Evolutionary conservation across 306 rosid genomes (phyloP), one percentile per base, ranked within the genome.

Genomic region (Cicer judaicum): DNA sequence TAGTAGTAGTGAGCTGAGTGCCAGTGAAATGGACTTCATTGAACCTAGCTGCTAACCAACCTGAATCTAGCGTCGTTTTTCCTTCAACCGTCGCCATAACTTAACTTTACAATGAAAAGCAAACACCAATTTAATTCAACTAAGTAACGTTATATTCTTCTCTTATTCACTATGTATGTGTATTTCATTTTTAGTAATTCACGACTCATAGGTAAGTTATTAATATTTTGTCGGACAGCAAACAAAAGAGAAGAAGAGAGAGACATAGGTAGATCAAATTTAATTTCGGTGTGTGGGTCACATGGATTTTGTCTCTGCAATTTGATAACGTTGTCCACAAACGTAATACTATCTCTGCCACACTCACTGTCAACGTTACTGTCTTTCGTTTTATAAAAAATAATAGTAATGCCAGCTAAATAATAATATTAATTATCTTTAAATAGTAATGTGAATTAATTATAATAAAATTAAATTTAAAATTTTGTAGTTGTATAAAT

Each of bases 41-140:
- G 43, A 85, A 89, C 84, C 97, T 82, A 12, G 97, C 97, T 13
- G 97, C 96, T 12, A 93, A 85, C 98, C 98, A 93, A 0, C 84
- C 92, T 0, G 97, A 89, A 75, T 88, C 81, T 6, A 93, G 90
- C n/a, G 14, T 74, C 42, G 86, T 87, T 82, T 85, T 91, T 68
- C 88, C 84, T 64, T 10, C 50, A 10, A 11, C 16, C 38, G 59
- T 77, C 10, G 57, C 46, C 74, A 70, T 52, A 12, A 59, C 65
- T 29, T 12, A 29, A 29, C 36, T 59, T 18, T 0, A 7, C 64
- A 59, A 12, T 7, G 9, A 4, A 34, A 60, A 34, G 13, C 65
- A 24, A 59, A 24, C 10, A 56, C 36, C 5, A 29, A 29, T 3
- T 29, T 29, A 29, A 29, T 29, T 71, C 77, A 72, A 43, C 6